Evolutionary conservation across 306 rosid species (phyloP).

Genomic region (Purshia tridentata): DNA sequence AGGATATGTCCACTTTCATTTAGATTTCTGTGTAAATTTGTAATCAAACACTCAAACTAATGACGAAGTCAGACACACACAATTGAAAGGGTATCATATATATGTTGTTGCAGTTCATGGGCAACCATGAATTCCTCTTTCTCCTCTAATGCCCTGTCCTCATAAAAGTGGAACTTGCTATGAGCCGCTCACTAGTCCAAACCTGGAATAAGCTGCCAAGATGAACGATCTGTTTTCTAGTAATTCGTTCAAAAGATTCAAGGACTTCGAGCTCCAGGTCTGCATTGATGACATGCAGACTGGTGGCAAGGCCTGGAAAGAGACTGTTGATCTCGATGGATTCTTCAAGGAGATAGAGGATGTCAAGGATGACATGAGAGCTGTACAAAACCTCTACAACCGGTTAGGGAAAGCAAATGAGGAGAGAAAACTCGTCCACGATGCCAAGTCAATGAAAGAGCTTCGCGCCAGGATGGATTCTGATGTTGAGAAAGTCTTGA

Average conservation of each 20-base stretch:
- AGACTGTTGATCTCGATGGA: constrained; percentile 57
- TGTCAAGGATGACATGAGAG: constrained; percentile 72
- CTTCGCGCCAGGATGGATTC: constrained; percentile 65
- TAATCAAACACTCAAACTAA: background rate
- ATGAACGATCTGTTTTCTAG: constrained; percentile 77
- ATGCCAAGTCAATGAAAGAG: constrained; percentile 68
- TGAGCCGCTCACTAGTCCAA: background rate
- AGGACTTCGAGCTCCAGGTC: constrained; percentile 54
- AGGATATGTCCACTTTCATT: background rate
- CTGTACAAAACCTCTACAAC: constrained; percentile 64
- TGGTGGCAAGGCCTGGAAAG: constrained; percentile 51
- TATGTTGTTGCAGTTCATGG: background rate
- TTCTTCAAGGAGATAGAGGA: constrained; percentile 83
- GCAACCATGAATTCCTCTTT: constrained; percentile 14
- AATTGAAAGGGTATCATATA: background rate
- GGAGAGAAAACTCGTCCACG: constrained; percentile 67
- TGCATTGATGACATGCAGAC: constrained; percentile 37
- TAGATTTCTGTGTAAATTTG: background rate
- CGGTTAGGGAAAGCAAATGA: constrained; percentile 62
- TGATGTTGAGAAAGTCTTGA: constrained; percentile 61
- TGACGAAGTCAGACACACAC: background rate
- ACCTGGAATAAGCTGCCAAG: constrained; percentile 12
- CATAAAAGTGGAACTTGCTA: background rate
- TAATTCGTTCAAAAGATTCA: constrained; percentile 51
- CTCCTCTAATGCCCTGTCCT: background rate